Percentiles rank a stretch among this genome's conserved stretches.
phyloP scores from a whole-genome alignment of 192 early-diverging fungal species.

The Endogone sp. region DNA sequence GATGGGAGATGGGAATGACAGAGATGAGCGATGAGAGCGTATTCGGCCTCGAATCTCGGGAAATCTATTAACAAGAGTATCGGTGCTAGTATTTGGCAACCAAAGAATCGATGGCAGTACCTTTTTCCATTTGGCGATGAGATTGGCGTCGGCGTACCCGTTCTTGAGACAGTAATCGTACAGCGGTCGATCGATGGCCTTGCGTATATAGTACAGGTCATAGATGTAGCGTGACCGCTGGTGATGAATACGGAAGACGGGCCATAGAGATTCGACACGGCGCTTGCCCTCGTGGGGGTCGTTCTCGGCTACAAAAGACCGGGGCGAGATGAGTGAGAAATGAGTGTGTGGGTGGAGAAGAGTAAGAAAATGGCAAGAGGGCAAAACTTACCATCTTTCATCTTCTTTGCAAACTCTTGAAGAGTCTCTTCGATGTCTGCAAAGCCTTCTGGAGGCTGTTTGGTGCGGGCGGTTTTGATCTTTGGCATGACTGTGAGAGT shows the following conservation, averaged over 20 bases:
- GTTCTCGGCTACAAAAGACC: constrained; percentile 81
- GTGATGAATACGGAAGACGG: constrained; percentile 94
- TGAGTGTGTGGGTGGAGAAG: neutral
- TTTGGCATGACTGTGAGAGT: constrained; percentile 57
- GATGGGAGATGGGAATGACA: too few relatives aligned
- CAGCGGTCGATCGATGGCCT: constrained; percentile 87
- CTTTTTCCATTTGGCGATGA: constrained; percentile 99
- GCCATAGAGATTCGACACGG: constrained; percentile 89
- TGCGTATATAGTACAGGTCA: constrained; percentile 94
- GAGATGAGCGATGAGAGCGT: too few relatives aligned
- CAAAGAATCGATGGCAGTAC: constrained; percentile 27
- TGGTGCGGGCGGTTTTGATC: constrained; percentile 70
- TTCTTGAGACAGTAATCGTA: constrained; percentile 93
- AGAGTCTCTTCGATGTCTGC: constrained; percentile 95
- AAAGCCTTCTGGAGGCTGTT: constrained; percentile 90
- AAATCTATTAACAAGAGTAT: too few relatives aligned
- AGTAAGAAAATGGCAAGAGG: too few relatives aligned
- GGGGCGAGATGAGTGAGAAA: neutral
- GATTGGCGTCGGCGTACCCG: constrained; percentile 82
- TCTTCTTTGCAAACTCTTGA: constrained; percentile 83
- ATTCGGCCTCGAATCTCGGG: too few relatives aligned
- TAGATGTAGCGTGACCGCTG: constrained; percentile 96
- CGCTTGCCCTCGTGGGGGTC: constrained; percentile 92
- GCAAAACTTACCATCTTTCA: constrained; percentile 80
- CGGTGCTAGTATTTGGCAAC: neutral